phyloP scores from a whole-genome alignment of 805 yeast species.

The Kluyveromyces dobzhanskii region DNA sequence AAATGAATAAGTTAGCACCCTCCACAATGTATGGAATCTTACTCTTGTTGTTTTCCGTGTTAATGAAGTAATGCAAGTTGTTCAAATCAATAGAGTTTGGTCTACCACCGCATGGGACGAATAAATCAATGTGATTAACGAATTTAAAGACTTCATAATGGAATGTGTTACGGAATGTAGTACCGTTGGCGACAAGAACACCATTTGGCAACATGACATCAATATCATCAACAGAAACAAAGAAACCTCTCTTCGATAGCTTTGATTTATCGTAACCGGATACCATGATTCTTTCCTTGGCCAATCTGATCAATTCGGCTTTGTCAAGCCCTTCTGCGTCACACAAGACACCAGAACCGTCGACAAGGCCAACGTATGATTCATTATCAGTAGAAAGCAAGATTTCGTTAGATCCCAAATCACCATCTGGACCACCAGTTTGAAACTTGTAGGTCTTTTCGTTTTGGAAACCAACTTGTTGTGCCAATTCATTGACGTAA shows the following conservation, averaged over 20 bases:
- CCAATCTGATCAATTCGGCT: constrained; percentile 68
- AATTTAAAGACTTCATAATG: constrained; percentile 65
- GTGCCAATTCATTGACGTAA: constrained; percentile 79
- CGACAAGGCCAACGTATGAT: constrained; percentile 79
- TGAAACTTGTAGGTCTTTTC: constrained; percentile 68
- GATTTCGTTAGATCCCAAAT: constrained; percentile 92
- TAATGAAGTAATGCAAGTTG: constrained; percentile 66
- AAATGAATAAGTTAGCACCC: constrained; percentile 93
- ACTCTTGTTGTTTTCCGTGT: constrained; percentile 65
- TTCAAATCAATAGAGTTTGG: constrained; percentile 90
- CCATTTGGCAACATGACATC: constrained; percentile 78
- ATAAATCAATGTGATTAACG: constrained; percentile 62
- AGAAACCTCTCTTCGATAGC: constrained; percentile 68
- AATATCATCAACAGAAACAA: constrained; percentile 77
- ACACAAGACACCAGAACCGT: constrained; percentile 91
- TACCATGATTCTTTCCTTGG: constrained; percentile 68
- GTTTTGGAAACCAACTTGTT: constrained; percentile 57
- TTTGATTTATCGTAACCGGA: constrained; percentile 56
- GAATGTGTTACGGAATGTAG: constrained; percentile 82
- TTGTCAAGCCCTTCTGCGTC: constrained; percentile 88
- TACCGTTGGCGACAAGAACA: constrained; percentile 64
- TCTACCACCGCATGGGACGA: constrained; percentile 99
- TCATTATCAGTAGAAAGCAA: constrained; percentile 69
- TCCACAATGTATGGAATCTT: constrained; percentile 85
- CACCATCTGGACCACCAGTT: constrained; percentile 99